Conservation (phyloP, 2,329 filamentous ascomycete genomes). For the Nemania serpens region DNA sequence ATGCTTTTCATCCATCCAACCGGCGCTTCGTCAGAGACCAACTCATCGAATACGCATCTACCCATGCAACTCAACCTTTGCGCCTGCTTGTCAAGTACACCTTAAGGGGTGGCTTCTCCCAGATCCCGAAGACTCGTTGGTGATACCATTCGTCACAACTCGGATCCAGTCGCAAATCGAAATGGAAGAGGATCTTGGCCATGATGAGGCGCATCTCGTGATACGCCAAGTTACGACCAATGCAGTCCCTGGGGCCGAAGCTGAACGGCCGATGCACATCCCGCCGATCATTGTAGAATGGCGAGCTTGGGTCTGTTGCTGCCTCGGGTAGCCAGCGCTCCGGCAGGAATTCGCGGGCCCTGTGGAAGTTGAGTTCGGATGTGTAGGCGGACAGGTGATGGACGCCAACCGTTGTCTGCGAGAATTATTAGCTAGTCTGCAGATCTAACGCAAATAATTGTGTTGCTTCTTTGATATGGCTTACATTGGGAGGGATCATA, state of each 20-base stretch:
- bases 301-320: constrained; percentile 13
- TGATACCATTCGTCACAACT: constrained; percentile 30
- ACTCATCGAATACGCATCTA: too few relatives aligned
- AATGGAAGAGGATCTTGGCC: constrained; percentile 34
- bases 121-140: constrained; percentile 32
- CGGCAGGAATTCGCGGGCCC: constrained; percentile 32
- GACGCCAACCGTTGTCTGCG: constrained; percentile 31
- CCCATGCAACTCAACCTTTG: too few relatives aligned
- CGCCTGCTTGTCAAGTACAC: constrained; percentile 18
- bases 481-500: background rate
- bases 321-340: constrained; percentile 35
- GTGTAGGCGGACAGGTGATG: constrained; percentile 34
- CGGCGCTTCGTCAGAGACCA: too few relatives aligned
- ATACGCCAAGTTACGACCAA: constrained; percentile 33
- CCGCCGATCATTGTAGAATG: constrained; percentile 31
- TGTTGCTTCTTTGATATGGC: background rate
- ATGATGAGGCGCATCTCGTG: constrained; percentile 38
- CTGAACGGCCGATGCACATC: constrained; percentile 33
- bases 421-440: background rate
- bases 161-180: constrained; percentile 30
- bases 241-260: constrained; percentile 32
- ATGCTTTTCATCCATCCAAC: too few relatives aligned
- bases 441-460: background rate
- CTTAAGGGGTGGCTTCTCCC: constrained; percentile 35
- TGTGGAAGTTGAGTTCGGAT: constrained; percentile 33